Evolutionary conservation across 2,329 filamentous ascomycete species (phyloP).

Genomic region (Beauveria asiatica): DNA sequence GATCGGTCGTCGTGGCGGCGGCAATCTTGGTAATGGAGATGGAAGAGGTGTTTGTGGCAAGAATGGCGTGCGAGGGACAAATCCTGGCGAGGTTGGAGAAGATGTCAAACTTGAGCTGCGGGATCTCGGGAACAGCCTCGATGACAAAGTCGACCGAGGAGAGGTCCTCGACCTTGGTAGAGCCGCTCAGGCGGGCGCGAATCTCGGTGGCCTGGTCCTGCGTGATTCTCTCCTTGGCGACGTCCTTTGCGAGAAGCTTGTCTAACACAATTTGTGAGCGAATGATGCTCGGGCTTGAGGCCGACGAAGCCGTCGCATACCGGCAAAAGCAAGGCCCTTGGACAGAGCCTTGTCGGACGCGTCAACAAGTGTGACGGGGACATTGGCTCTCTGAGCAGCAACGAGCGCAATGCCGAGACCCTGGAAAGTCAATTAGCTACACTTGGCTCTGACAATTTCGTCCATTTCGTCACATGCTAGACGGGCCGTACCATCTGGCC

Average conservation of each 20-base stretch:
- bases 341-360: conserved; percentile 75
- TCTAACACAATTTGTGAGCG: conserved; percentile 39
- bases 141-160: conserved; percentile 91
- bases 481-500: conserved; percentile 74
- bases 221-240: conserved; percentile 77
- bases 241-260: conserved; percentile 88
- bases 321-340: conserved; percentile 84
- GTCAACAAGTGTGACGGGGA: conserved; percentile 83
- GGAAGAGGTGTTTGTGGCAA: conserved; percentile 97
- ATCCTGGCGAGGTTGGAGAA: conserved; percentile 76
- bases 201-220: conserved; percentile 70
- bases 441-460: conserved; percentile 11
- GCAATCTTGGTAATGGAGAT: conserved; percentile 97
- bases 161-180: conserved; percentile 68
- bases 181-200: conserved; percentile 59
- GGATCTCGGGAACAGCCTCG: conserved; percentile 92
- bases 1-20: conserved; percentile 70
- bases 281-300: not conserved
- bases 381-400: conserved; percentile 71
- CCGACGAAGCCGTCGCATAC: conserved; percentile 34
- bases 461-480: conserved; percentile 28
- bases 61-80: conserved; percentile 74
- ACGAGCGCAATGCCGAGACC: conserved; percentile 94
- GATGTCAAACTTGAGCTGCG: conserved; percentile 77
- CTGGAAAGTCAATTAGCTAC: conserved; percentile 37